Conservation (phyloP, 2,329 filamentous ascomycete genomes). For the Rhytidhysteron rufulum region DNA sequence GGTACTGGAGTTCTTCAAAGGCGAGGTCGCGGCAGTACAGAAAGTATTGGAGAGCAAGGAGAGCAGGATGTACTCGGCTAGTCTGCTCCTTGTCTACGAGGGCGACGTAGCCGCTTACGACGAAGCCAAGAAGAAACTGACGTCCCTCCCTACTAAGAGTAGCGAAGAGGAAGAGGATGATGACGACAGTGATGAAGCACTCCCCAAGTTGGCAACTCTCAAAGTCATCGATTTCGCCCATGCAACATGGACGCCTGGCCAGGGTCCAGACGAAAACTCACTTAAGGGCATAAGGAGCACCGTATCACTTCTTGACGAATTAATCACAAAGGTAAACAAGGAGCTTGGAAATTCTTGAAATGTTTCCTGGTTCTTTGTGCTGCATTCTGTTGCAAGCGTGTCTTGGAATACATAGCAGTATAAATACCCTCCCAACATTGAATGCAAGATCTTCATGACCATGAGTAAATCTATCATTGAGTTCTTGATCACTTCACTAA, state of each 20-base stretch:
- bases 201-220: conserved; percentile 68
- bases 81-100: conserved; percentile 63
- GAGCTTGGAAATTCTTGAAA: conserved; percentile 1
- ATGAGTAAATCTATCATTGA: too few relatives aligned
- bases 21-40: conserved; percentile 53
- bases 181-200: conserved; percentile 42
- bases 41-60: conserved; percentile 58
- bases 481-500: too few relatives aligned
- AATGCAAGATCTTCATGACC: too few relatives aligned
- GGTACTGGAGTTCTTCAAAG: conserved; percentile 37
- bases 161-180: conserved; percentile 32
- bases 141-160: conserved; percentile 10
- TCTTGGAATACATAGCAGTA: too few relatives aligned
- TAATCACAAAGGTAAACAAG: conserved; percentile 41
- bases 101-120: conserved; percentile 57
- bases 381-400: not conserved
- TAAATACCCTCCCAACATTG: too few relatives aligned
- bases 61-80: conserved; percentile 65
- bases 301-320: conserved; percentile 64
- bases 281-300: conserved; percentile 71
- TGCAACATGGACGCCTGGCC: conserved; percentile 74
- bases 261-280: conserved; percentile 82
- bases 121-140: conserved; percentile 31
- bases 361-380: too few relatives aligned
- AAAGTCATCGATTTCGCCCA: conserved; percentile 98